These are phyloP conservation scores for Euphorbia tirucalli DNA, from an alignment of 345 rosid genomes.

Conservation along the genomic window DNA sequence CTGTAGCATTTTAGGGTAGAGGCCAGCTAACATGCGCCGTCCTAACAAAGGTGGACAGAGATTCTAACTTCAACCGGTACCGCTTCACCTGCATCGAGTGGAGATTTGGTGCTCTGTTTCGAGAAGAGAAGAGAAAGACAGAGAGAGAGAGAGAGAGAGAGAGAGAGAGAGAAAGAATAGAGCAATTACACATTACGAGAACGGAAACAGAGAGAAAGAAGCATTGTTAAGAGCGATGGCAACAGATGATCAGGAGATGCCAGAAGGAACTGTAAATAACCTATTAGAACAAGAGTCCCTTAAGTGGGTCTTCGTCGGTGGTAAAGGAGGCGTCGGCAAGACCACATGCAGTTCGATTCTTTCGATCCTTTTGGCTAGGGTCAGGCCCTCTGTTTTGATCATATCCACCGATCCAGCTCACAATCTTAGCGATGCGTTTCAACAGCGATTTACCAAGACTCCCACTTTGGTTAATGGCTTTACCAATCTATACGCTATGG, in stretches of 20 bases:
- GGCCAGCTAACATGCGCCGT: conserved; percentile 9
- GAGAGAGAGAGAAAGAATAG: not conserved
- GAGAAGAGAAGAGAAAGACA: not conserved
- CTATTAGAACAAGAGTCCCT: conserved; percentile 79
- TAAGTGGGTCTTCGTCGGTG: conserved; percentile 99
- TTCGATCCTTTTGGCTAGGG: conserved; percentile 68
- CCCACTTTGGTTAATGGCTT: conserved; percentile 92
- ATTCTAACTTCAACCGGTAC: not conserved
- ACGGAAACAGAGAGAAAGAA: not conserved
- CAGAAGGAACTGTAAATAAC: conserved; percentile 74
- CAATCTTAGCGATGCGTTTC: conserved; percentile 99
- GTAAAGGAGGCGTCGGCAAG: conserved; percentile 98
- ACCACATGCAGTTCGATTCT: conserved; percentile 95
- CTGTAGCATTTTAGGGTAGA: not conserved
- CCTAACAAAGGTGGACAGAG: not conserved
- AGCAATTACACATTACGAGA: not conserved
- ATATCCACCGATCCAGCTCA: conserved; percentile 99
- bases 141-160: not conserved
- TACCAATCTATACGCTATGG: conserved; percentile 94
- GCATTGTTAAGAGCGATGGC: conserved; percentile 21
- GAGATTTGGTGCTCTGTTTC: not conserved
- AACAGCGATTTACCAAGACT: conserved; percentile 83
- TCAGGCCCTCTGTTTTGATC: conserved; percentile 90
- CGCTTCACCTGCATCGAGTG: not conserved
- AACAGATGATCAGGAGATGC: conserved; percentile 35